These are phyloP conservation scores for Pseudonectria buxi DNA, from an alignment of 2,329 filamentous ascomycete species.

Conservation along the genomic window DNA sequence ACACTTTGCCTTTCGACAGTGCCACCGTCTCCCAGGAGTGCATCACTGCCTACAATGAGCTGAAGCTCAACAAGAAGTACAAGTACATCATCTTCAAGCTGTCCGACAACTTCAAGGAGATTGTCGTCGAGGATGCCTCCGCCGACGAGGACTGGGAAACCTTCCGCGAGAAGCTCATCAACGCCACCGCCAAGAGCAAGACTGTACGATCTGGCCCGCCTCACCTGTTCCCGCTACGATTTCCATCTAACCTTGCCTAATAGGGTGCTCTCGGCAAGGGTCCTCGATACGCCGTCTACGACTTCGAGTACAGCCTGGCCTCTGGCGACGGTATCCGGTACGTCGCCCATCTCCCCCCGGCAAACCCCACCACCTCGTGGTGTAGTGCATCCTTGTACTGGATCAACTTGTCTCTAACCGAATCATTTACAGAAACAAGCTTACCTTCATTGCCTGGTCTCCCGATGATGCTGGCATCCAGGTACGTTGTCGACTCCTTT, in stretches of 20 bases:
- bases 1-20: slow-evolving; percentile 38
- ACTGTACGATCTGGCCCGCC: slow-evolving; percentile 38
- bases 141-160: slow-evolving; percentile 59
- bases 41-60: slow-evolving; percentile 66
- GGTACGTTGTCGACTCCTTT: slow-evolving; percentile 45
- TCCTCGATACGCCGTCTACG: slow-evolving; percentile 78
- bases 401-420: slow-evolving; percentile 14
- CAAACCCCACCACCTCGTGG: not conserved
- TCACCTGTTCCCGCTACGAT: slow-evolving; percentile 1
- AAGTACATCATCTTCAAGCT: slow-evolving; percentile 90
- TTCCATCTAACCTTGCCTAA: slow-evolving; percentile 2
- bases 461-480: slow-evolving; percentile 74
- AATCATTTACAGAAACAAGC: slow-evolving; percentile 58
- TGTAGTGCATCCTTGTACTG: slow-evolving; percentile 6
- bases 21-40: slow-evolving; percentile 67
- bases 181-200: slow-evolving; percentile 66
- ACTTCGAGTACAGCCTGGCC: slow-evolving; percentile 70
- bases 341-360: slow-evolving; percentile 6
- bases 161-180: slow-evolving; percentile 72
- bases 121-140: slow-evolving; percentile 71
- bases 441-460: slow-evolving; percentile 73
- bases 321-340: slow-evolving; percentile 68
- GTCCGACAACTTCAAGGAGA: slow-evolving; percentile 73
- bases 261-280: slow-evolving; percentile 57
- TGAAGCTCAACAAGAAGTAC: slow-evolving; percentile 74